Evolutionary conservation across 2,329 filamentous ascomycete species (phyloP).

Genomic region (Beauveria bassiana): DNA sequence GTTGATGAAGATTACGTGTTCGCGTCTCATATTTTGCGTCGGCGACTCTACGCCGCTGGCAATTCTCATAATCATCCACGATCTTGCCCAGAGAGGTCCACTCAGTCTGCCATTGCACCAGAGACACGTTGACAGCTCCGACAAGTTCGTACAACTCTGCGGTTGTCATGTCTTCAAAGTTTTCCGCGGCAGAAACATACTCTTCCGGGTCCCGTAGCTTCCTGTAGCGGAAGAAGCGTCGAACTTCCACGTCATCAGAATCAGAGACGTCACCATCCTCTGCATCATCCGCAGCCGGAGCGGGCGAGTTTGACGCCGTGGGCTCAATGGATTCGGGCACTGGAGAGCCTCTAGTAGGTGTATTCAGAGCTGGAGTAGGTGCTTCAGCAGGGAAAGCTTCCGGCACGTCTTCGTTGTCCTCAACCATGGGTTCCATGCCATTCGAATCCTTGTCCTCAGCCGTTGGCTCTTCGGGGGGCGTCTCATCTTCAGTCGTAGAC

Average conservation of each 20-base stretch:
- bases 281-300: slow-evolving; percentile 27
- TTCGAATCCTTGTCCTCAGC: slow-evolving; percentile 20
- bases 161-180: slow-evolving; percentile 40
- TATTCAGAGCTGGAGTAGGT: slow-evolving; percentile 30
- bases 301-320: slow-evolving; percentile 30
- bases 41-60: slow-evolving; percentile 40
- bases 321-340: slow-evolving; percentile 31
- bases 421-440: slow-evolving; percentile 20
- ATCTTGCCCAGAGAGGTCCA: slow-evolving; percentile 42
- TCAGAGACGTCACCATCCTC: slow-evolving; percentile 30
- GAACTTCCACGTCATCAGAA: slow-evolving; percentile 24
- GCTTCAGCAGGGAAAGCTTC: slow-evolving; percentile 24
- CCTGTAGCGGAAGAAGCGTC: slow-evolving; percentile 35
- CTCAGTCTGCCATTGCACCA: slow-evolving; percentile 48
- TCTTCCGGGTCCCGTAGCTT: slow-evolving; percentile 44
- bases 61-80: slow-evolving; percentile 51
- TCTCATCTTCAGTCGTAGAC: slow-evolving; percentile 24
- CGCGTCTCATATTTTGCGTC: slow-evolving; percentile 40
- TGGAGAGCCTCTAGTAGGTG: slow-evolving; percentile 31
- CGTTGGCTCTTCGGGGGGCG: slow-evolving; percentile 22
- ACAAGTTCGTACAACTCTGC: slow-evolving; percentile 38
- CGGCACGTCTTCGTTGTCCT: slow-evolving; percentile 10
- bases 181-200: slow-evolving; percentile 39
- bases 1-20: slow-evolving; percentile 32
- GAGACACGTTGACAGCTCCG: slow-evolving; percentile 35